Evolutionary conservation across 352 stramenopile genomes (phyloP).

Genomic region (Globisporangium lucens): DNA sequence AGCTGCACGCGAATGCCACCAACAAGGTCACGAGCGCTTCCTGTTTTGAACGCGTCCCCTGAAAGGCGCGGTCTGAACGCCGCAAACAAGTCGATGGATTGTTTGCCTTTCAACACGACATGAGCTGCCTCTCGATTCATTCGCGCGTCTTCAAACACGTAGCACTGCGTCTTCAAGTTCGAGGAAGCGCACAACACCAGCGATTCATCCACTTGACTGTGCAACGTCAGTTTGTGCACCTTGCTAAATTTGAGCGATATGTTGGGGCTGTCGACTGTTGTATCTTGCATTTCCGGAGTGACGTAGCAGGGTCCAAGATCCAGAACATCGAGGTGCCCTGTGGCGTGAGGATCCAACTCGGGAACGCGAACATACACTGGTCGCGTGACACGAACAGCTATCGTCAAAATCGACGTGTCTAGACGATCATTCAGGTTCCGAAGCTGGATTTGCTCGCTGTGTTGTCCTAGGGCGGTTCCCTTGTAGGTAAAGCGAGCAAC

Average conservation of each 20-base stretch:
- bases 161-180: constrained; percentile 88
- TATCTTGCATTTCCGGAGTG: constrained; percentile 82
- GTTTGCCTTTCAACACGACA: constrained; percentile 64
- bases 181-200: constrained; percentile 78
- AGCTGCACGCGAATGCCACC: constrained; percentile 87
- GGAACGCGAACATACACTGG: constrained; percentile 85
- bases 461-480: constrained; percentile 58
- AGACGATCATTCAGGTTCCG: constrained; percentile 81
- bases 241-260: constrained; percentile 83
- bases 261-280: constrained; percentile 67
- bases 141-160: constrained; percentile 77
- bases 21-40: constrained; percentile 72
- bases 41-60: constrained; percentile 77
- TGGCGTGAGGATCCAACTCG: constrained; percentile 74
- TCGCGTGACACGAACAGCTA: constrained; percentile 64
- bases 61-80: constrained; percentile 79
- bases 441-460: constrained; percentile 76
- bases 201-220: constrained; percentile 74
- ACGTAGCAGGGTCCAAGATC: constrained; percentile 83
- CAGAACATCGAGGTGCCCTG: constrained; percentile 68
- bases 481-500: constrained; percentile 71
- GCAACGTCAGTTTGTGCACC: constrained; percentile 78
- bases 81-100: constrained; percentile 70
- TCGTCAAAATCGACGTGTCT: constrained; percentile 63
- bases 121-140: constrained; percentile 72